Evolutionary conservation across 306 rosid species (phyloP).

Genomic region (Quercus bicolor): DNA sequence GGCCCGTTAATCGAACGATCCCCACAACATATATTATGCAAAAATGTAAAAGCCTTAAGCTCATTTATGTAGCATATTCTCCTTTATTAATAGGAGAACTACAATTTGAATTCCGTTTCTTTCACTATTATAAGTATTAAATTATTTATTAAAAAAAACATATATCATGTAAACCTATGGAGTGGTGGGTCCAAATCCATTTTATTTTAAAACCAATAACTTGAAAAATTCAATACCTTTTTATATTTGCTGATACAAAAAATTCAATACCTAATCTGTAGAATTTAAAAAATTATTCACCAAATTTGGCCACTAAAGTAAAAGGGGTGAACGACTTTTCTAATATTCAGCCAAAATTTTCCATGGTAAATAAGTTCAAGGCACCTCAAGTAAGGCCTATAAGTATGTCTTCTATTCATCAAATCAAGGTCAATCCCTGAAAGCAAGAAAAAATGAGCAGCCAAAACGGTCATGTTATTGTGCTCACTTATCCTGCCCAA

Average conservation of each 20-base stretch:
- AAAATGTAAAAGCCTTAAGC: no score
- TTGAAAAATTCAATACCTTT: neutral
- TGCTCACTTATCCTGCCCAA: slow-evolving; percentile 25
- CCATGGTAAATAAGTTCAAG: neutral
- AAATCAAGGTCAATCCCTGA: no score
- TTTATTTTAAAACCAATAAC: neutral
- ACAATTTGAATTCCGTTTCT: no score
- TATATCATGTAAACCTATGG: neutral
- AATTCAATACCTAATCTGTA: no score
- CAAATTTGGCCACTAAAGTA: neutral
- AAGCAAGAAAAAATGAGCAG: slow-evolving; percentile 11
- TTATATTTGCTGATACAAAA: no score
- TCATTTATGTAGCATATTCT: no score
- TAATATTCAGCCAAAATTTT: neutral
- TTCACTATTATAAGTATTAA: no score
- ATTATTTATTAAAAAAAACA: no score
- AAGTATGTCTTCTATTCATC: neutral
- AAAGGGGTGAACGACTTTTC: neutral
- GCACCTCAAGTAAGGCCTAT: neutral
- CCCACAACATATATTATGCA: no score
- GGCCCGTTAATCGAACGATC: no score
- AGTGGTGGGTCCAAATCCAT: neutral
- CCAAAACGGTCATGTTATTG: slow-evolving; percentile 10
- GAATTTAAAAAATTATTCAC: neutral
- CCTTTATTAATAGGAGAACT: no score